These are phyloP conservation scores for Guadua angustifolia DNA, from an alignment of 176 grass and related monocot genomes.

Conservation along the genomic window DNA sequence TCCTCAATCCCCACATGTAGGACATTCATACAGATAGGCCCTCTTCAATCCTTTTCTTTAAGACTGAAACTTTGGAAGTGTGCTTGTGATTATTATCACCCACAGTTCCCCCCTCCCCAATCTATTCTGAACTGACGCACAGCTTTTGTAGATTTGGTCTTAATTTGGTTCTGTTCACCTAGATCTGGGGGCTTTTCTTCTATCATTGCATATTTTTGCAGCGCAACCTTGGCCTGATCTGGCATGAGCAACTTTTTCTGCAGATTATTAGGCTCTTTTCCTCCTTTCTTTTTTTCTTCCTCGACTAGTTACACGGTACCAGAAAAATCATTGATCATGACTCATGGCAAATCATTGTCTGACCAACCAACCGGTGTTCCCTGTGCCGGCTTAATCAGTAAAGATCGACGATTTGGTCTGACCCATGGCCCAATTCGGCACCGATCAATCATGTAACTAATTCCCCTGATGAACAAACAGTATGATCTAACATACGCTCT, in stretches of 20 bases:
- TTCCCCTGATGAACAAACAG: neutral
- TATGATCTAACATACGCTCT: neutral
- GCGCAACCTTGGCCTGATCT: neutral
- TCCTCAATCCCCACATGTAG: constrained; percentile 23
- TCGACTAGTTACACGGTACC: neutral
- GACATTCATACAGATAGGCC: neutral
- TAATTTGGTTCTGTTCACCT: constrained; percentile 10
- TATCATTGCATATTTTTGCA: neutral
- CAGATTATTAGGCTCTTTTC: neutral
- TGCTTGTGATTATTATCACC: constrained; percentile 7
- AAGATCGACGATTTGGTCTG: neutral
- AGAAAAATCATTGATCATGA: constrained; percentile 2
- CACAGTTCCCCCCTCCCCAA: neutral
- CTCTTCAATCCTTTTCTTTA: neutral
- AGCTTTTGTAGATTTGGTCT: constrained; percentile 40
- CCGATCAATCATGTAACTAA: neutral
- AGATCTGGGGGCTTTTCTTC: constrained; percentile 24
- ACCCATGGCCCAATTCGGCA: neutral
- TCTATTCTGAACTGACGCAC: constrained; percentile 1
- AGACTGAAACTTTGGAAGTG: constrained; percentile 2
- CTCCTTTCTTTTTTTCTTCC: neutral
- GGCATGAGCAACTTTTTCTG: neutral
- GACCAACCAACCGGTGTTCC: neutral
- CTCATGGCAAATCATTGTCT: neutral
- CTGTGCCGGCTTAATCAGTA: neutral